Conservation (phyloP, 1,284 basidiomycete genomes). For the Rhodotorula sp. region DNA sequence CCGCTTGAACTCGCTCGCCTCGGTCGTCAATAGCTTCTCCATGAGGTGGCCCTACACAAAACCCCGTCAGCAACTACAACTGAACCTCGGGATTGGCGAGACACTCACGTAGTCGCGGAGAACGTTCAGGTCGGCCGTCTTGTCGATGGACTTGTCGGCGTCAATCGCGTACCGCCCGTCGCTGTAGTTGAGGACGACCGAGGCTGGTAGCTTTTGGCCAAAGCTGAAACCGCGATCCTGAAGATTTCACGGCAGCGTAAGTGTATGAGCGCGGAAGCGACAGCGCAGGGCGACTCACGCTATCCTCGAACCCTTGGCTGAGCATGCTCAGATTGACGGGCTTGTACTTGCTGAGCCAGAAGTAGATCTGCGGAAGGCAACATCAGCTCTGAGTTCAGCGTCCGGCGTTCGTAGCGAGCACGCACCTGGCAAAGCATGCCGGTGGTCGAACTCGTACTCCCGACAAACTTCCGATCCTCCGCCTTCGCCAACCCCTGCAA, state of each 20-base stretch:
- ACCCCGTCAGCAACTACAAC: not conserved
- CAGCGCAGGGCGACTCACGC: not conserved
- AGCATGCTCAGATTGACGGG: constrained; percentile 46
- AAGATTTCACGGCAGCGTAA: not conserved
- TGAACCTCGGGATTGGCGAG: not conserved
- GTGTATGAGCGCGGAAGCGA: not conserved
- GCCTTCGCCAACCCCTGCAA: constrained; percentile 63
- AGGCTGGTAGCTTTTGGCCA: constrained; percentile 75
- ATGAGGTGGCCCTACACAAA: constrained; percentile 70
- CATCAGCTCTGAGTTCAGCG: not conserved
- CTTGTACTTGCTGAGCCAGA: constrained; percentile 47
- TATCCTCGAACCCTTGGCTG: constrained; percentile 13
- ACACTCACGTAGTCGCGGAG: constrained; percentile 30
- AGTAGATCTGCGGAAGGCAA: constrained; percentile 68
- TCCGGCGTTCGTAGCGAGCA: not conserved
- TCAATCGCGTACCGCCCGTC: constrained; percentile 75
- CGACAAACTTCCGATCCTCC: constrained; percentile 66
- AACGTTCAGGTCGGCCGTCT: constrained; percentile 63
- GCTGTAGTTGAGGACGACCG: constrained; percentile 61
- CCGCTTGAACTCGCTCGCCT: constrained; percentile 63
- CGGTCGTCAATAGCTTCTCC: constrained; percentile 80
- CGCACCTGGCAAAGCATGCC: constrained; percentile 39
- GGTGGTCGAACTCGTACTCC: constrained; percentile 62
- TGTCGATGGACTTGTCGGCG: constrained; percentile 58
- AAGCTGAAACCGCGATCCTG: constrained; percentile 68